Percentiles rank a stretch among this genome's conserved stretches.
Evolutionary conservation across 805 yeast species (phyloP).

Genomic region (Scheffersomyces lignosus): DNA sequence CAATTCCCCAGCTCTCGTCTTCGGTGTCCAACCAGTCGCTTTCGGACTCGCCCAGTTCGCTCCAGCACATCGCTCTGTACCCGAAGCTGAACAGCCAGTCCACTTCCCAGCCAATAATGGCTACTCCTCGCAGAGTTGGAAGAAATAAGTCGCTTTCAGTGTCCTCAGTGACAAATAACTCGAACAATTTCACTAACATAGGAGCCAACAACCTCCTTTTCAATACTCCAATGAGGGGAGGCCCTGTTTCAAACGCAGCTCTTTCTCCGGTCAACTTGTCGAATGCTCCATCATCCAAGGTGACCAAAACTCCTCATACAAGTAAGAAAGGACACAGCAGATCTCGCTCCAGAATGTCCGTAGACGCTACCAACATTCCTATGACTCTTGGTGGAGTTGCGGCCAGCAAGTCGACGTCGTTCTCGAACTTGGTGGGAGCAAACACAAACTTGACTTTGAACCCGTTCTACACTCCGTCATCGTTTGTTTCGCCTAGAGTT

Average conservation of each 20-base stretch:
- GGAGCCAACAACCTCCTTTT: no score
- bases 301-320: slow-evolving; percentile 38
- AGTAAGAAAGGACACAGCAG: slow-evolving; percentile 36
- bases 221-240: slow-evolving; percentile 36
- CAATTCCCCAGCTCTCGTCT: slow-evolving; percentile 36
- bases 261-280: slow-evolving; percentile 24
- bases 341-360: slow-evolving; percentile 39
- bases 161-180: slow-evolving; percentile 19
- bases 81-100: neutral
- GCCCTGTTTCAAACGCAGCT: slow-evolving; percentile 7
- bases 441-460: slow-evolving; percentile 24
- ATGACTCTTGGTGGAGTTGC: slow-evolving; percentile 3
- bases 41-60: slow-evolving; percentile 31
- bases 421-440: slow-evolving; percentile 3
- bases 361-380: slow-evolving; percentile 29
- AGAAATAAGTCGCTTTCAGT: slow-evolving; percentile 37
- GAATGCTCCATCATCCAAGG: slow-evolving; percentile 17
- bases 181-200: no score
- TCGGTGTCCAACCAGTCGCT: slow-evolving; percentile 37
- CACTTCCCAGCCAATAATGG: slow-evolving; percentile 10
- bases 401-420: slow-evolving; percentile 1
- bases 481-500: slow-evolving; percentile 44
- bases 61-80: slow-evolving; percentile 8
- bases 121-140: slow-evolving; percentile 35
- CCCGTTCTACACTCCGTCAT: slow-evolving; percentile 50